These are phyloP conservation scores for Candida arabinofermentans DNA, from an alignment of 805 yeast species.

Conservation along the genomic window DNA sequence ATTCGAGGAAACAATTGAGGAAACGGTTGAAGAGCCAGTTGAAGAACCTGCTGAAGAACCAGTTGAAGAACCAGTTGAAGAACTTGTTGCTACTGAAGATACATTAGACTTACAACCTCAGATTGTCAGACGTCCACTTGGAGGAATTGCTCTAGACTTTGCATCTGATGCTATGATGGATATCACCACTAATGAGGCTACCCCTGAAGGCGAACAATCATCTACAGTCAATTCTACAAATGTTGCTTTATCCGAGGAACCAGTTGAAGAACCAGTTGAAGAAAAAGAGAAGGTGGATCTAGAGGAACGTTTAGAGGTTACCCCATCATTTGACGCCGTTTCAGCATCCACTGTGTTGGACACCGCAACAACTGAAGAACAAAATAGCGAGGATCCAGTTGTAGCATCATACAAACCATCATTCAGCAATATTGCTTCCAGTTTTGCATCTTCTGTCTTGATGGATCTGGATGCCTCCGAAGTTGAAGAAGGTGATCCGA, in stretches of 20 bases:
- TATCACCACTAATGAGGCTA: conserved; percentile 5
- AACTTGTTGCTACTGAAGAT: background rate
- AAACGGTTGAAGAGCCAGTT: too few species aligned
- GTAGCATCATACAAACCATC: too few species aligned
- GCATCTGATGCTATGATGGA: conserved; percentile 13
- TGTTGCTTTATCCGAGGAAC: conserved; percentile 2
- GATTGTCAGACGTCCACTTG: conserved; percentile 1
- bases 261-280: background rate
- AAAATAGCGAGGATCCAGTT: too few species aligned
- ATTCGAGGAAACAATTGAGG: background rate
- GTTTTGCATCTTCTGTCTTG: background rate
- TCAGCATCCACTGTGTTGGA: too few species aligned
- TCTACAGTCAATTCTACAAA: background rate
- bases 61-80: background rate
- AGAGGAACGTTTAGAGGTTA: background rate
- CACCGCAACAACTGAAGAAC: too few species aligned
- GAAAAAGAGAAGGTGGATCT: background rate
- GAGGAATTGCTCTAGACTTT: conserved; percentile 6
- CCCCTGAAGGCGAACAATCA: background rate
- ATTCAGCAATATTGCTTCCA: too few species aligned
- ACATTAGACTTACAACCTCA: background rate
- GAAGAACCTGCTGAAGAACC: background rate
- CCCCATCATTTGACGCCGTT: too few species aligned
- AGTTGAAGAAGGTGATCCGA: background rate
- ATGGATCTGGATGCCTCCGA: background rate